Evolutionary conservation across 768 basidiomycete species (phyloP).

Genomic region (Mycena filopes): DNA sequence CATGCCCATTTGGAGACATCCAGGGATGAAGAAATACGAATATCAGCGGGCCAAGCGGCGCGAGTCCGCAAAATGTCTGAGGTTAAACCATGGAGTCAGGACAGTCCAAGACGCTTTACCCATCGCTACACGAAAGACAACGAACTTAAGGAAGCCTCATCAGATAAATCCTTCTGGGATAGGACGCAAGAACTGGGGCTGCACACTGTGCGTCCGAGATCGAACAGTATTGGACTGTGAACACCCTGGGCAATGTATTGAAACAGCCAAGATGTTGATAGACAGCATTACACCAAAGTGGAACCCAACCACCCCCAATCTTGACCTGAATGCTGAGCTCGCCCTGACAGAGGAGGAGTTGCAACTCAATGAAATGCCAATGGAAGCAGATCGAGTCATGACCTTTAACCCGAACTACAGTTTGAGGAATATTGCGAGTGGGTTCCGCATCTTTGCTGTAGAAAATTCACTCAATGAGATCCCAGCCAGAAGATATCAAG

Average conservation of each 20-base stretch:
- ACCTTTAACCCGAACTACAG: not conserved
- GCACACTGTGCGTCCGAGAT: not conserved
- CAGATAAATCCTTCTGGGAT: constrained; percentile 8
- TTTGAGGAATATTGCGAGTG: not conserved
- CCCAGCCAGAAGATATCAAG: not conserved
- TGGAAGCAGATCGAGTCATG: not conserved
- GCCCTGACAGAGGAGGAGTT: not conserved
- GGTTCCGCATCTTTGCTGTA: not conserved
- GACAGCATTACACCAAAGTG: not conserved
- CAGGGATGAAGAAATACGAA: not conserved
- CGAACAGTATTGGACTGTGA: not conserved
- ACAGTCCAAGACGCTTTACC: not conserved
- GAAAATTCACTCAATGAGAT: not conserved
- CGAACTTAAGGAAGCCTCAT: not conserved
- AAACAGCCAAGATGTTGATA: not conserved
- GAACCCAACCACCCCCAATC: not conserved
- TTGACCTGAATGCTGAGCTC: not conserved
- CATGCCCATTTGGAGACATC: not conserved
- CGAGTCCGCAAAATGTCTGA: not conserved
- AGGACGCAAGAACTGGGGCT: not conserved
- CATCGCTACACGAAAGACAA: not conserved
- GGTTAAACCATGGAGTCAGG: not conserved
- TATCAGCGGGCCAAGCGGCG: not conserved
- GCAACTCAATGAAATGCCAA: not conserved
- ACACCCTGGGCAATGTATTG: constrained; percentile 1